Conservation (phyloP, 352 stramenopile species). For the Phytopythium helicoides region DNA sequence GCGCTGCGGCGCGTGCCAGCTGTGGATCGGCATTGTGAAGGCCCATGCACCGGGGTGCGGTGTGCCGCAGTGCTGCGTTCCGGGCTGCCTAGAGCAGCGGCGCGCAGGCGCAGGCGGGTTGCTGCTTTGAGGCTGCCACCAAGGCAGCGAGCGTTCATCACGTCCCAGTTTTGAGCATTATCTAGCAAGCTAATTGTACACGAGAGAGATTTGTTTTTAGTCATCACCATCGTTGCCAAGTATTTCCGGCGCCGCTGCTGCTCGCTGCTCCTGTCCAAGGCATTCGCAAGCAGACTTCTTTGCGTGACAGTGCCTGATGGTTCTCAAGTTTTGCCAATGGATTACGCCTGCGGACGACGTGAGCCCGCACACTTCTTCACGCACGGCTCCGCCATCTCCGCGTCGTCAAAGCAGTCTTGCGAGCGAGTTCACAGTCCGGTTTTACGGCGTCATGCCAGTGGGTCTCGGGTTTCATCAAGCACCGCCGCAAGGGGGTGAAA, state of each 20-base stretch:
- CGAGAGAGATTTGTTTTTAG: background rate
- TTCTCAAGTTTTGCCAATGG: slow-evolving; percentile 60
- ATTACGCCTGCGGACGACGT: slow-evolving; percentile 3
- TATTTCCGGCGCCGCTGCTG: background rate
- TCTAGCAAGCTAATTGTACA: background rate
- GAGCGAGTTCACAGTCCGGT: slow-evolving; percentile 51
- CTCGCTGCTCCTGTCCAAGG: background rate
- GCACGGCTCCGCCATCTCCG: background rate
- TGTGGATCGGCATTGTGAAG: slow-evolving; percentile 44
- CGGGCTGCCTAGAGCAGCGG: slow-evolving; percentile 27
- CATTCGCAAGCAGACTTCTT: no score
- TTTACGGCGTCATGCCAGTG: slow-evolving; percentile 44
- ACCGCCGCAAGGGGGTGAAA: slow-evolving; percentile 6
- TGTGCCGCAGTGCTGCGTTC: slow-evolving; percentile 24
- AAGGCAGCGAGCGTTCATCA: no score
- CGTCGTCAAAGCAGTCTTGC: background rate
- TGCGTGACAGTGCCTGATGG: slow-evolving; percentile 16
- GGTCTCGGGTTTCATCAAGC: slow-evolving; percentile 42
- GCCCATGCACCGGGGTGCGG: slow-evolving; percentile 29
- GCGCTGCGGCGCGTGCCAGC: slow-evolving; percentile 55
- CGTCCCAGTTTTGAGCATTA: slow-evolving; percentile 15
- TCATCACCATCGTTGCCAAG: slow-evolving; percentile 5
- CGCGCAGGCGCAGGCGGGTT: background rate
- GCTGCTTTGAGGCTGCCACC: background rate
- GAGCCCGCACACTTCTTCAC: background rate